Conservation (phyloP, 768 basidiomycete species). For the Leccinum incarnatum region DNA sequence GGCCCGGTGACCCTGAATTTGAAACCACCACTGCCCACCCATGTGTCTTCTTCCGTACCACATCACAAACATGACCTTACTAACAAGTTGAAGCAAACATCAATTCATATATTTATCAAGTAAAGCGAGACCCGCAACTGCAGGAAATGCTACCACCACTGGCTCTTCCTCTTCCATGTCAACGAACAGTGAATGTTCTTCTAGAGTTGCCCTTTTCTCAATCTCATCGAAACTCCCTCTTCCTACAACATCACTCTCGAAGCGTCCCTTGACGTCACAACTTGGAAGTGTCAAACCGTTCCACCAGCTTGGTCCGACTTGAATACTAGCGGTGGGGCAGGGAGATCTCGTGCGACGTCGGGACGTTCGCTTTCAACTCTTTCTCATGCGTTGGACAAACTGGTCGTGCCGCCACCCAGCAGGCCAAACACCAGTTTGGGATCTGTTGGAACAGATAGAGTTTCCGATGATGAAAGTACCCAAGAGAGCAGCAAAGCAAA, state of each 20-base stretch:
- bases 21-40: background rate
- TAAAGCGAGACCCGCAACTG: conserved; percentile 8
- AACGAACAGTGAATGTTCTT: conserved; percentile 7
- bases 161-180: conserved; percentile 2
- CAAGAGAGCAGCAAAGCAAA: conserved; percentile 15
- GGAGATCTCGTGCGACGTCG: conserved; percentile 23
- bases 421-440: conserved; percentile 16
- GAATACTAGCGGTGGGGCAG: conserved; percentile 3
- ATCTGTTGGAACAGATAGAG: conserved; percentile 39
- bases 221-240: conserved; percentile 31
- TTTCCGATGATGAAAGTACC: conserved; percentile 7
- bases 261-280: conserved; percentile 13
- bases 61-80: background rate
- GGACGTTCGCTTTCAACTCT: conserved; percentile 57
- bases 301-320: conserved; percentile 4
- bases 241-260: conserved; percentile 17
- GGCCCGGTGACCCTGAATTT: background rate
- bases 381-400: conserved; percentile 65
- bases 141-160: background rate
- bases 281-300: conserved; percentile 1
- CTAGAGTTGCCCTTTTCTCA: background rate
- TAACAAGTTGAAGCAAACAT: conserved; percentile 19
- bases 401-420: conserved; percentile 30
- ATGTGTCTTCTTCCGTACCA: conserved; percentile 9
- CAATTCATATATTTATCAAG: conserved; percentile 21